Evolutionary conservation across 2,329 filamentous ascomycete species (phyloP), one percentile per base, ranked within the genome.

Genomic region (Colletotrichum tropicale): DNA sequence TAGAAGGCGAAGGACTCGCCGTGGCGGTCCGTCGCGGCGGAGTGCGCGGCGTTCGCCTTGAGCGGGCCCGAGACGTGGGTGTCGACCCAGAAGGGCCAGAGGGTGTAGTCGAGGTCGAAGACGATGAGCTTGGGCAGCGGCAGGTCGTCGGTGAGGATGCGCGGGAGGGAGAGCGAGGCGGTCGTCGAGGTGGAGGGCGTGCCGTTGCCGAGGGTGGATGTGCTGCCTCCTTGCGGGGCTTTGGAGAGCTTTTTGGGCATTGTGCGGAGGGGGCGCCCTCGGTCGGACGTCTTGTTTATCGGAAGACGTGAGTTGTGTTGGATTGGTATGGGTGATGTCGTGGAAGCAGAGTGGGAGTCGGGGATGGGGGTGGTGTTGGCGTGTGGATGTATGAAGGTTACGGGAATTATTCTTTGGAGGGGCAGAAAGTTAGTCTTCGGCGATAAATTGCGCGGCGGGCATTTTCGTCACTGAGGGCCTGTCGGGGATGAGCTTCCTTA

Each of bases 1-100:
- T 95, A 96, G 84, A 96, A 95, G 74, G 89, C 85, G 80, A 92
- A 96, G 21, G 87, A 87, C 85, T 96, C 94, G 82, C 93, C 93
- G 75, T 86, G 85, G 78, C 87, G 86, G 83, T 93, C 92, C 24
- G 86, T 85, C 70, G 85, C 87, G 77, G 80, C 82, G 75, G 81
- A 86, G 85, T 84, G 84, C 9, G 82, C 77, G 1, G 86, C 71
- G 70, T 88, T 86, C 8, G 88, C 80, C 78, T 90, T 89, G 21
- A 98, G 86, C 0, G 96, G 96, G 8, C 92, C 90, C 28, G 92
- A 91, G 80, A 97, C 94, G 85, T 98, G 96, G 5, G 96, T 98
- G 87, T 98, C 97, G 2, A 98, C 93, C 96, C 96, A 98, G 86
- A 98, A 98, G 6, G 96, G 96, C 97, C 96, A 98, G n/a, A 98